Conservation (phyloP, 768 basidiomycete species). For the Psilocybe sp. region DNA sequence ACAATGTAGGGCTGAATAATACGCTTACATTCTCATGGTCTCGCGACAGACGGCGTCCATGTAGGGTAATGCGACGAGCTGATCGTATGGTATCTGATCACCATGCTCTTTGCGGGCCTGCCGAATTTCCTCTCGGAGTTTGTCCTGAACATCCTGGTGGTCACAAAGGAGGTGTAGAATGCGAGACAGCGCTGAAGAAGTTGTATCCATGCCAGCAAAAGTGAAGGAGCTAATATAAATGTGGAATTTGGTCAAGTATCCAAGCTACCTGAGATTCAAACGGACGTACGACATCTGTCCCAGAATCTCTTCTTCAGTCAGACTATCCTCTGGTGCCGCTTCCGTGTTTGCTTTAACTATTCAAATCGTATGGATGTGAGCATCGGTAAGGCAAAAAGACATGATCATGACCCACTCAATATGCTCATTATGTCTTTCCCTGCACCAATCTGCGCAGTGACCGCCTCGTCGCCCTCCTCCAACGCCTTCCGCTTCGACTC, state of each 20-base stretch:
- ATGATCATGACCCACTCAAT: conserved; percentile 29
- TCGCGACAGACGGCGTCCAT: conserved; percentile 37
- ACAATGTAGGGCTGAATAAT: background rate
- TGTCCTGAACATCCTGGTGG: conserved; percentile 26
- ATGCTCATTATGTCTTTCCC: conserved; percentile 48
- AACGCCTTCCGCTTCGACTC: conserved; percentile 33
- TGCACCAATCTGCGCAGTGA: conserved; percentile 29
- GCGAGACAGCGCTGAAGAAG: conserved; percentile 33
- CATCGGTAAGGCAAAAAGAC: background rate
- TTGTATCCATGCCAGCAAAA: conserved; percentile 42
- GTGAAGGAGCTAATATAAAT: conserved; percentile 13
- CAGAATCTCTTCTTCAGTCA: conserved; percentile 31
- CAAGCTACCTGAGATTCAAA: conserved; percentile 17
- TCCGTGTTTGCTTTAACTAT: conserved; percentile 33
- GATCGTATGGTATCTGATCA: conserved; percentile 32
- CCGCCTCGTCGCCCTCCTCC: conserved; percentile 28
- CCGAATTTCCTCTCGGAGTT: conserved; percentile 32
- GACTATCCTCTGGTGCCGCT: conserved; percentile 25
- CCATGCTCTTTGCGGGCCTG: conserved; percentile 16
- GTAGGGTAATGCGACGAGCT: conserved; percentile 31
- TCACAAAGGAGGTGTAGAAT: conserved; percentile 29
- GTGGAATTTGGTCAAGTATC: conserved; percentile 21
- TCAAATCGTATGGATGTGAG: background rate
- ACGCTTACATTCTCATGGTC: conserved; percentile 35
- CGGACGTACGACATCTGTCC: conserved; percentile 29